Evolutionary conservation across 257 asterid species (phyloP).

Genomic region (Penstemon davidsonii): DNA sequence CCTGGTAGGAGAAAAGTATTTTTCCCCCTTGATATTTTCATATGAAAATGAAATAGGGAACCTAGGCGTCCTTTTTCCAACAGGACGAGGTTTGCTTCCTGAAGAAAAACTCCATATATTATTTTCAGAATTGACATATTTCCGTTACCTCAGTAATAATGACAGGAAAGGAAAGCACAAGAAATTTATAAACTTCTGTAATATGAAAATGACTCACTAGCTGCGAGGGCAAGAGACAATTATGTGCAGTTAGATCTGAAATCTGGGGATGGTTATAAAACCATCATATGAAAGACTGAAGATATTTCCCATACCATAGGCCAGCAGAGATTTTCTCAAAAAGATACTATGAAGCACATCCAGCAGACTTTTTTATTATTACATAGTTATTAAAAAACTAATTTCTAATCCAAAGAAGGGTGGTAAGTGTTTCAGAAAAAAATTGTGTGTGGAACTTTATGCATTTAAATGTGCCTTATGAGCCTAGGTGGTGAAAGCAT

Average conservation of each 20-base stretch:
- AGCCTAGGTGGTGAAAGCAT: slow-evolving; percentile 10
- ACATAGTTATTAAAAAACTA: slow-evolving; percentile 10
- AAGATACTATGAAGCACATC: slow-evolving; percentile 5
- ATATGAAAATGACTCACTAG: not conserved
- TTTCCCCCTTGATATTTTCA: slow-evolving; percentile 51
- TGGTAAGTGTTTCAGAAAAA: slow-evolving; percentile 4
- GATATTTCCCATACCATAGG: not conserved
- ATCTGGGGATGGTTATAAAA: not conserved
- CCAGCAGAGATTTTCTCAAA: slow-evolving; percentile 18
- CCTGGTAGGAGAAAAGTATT: slow-evolving; percentile 53
- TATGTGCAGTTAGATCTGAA: not conserved
- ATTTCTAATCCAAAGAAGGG: slow-evolving; percentile 6
- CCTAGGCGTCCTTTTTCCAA: slow-evolving; percentile 92
- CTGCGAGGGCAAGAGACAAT: slow-evolving; percentile 1
- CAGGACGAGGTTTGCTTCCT: slow-evolving; percentile 86
- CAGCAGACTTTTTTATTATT: slow-evolving; percentile 9
- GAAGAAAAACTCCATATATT: slow-evolving; percentile 33
- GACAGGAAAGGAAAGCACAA: slow-evolving; percentile 15
- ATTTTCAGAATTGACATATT: slow-evolving; percentile 32
- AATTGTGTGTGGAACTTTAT: not conserved
- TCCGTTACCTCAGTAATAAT: slow-evolving; percentile 23
- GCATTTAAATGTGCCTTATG: slow-evolving; percentile 1
- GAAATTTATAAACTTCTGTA: slow-evolving; percentile 9
- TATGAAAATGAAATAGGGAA: slow-evolving; percentile 66
- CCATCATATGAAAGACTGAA: not conserved